phyloP scores from a whole-genome alignment of 225 moss, liverwort and hornwort species.

The Asterella californica region DNA sequence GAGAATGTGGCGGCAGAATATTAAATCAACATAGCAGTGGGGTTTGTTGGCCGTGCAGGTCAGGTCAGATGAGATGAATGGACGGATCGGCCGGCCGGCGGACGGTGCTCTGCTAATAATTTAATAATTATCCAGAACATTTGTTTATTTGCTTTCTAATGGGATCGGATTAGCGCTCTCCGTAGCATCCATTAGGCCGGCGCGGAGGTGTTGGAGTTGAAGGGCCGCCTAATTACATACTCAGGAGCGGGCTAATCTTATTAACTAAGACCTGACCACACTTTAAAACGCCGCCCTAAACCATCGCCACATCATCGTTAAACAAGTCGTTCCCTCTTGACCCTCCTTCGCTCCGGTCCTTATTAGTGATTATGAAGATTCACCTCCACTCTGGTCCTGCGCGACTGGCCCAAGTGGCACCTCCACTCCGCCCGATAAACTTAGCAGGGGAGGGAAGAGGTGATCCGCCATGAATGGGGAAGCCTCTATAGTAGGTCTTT shows the following conservation, averaged over 20 bases:
- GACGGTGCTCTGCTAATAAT: background rate
- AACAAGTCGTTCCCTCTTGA: no score
- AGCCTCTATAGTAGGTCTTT: no score
- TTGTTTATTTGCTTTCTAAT: background rate
- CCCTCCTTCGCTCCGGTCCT: no score
- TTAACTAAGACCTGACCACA: no score
- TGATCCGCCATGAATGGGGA: no score
- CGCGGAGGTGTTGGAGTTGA: background rate
- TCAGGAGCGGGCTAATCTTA: background rate
- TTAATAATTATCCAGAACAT: background rate
- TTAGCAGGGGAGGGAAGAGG: background rate
- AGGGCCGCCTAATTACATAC: background rate
- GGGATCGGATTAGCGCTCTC: background rate
- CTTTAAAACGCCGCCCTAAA: background rate
- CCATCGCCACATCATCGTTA: background rate
- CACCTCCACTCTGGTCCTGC: no score
- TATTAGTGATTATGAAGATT: no score
- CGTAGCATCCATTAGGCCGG: background rate
- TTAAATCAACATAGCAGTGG: background rate
- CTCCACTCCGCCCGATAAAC: background rate
- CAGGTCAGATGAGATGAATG: background rate
- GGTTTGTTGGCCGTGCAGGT: background rate
- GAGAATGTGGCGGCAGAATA: background rate
- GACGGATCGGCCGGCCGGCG: background rate
- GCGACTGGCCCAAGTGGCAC: background rate